phyloP scores from a whole-genome alignment of 805 yeast species.

The Kodamaea laetipori region DNA sequence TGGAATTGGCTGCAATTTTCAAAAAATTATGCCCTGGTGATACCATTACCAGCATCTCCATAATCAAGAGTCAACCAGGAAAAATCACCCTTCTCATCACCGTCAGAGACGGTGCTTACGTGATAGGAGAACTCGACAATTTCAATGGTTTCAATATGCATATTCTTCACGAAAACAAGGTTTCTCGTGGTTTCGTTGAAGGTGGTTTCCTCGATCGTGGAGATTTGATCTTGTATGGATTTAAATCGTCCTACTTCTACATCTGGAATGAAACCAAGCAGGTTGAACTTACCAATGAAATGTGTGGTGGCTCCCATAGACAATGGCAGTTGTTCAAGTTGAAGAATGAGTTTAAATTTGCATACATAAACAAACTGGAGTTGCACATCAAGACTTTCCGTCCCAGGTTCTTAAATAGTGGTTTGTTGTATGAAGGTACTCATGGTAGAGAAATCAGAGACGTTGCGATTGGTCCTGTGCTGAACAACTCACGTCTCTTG shows the following conservation, averaged over 20 bases:
- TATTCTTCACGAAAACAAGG: conserved; percentile 57
- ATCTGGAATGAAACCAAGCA: conserved; percentile 81
- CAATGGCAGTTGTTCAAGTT: conserved; percentile 59
- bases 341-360: conserved; percentile 43
- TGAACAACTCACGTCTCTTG: conserved; percentile 43
- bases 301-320: conserved; percentile 92
- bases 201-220: conserved; percentile 54
- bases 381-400: conserved; percentile 39
- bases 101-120: conserved; percentile 67
- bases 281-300: conserved; percentile 64
- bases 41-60: conserved; percentile 58
- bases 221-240: conserved; percentile 72
- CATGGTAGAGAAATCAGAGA: conserved; percentile 93
- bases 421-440: conserved; percentile 56
- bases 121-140: conserved; percentile 32
- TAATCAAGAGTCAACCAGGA: conserved; percentile 29
- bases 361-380: conserved; percentile 57
- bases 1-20: conserved; percentile 23
- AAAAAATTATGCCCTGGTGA: conserved; percentile 65
- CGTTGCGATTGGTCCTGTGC: conserved; percentile 52
- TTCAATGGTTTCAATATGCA: conserved; percentile 20
- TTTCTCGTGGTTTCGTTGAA: conserved; percentile 79
- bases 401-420: conserved; percentile 24
- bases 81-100: conserved; percentile 46
- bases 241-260: conserved; percentile 75